Base-by-base conservation (phyloP, 192 early-diverging fungal genomes). In the Backusella liffmaniae region DNA sequence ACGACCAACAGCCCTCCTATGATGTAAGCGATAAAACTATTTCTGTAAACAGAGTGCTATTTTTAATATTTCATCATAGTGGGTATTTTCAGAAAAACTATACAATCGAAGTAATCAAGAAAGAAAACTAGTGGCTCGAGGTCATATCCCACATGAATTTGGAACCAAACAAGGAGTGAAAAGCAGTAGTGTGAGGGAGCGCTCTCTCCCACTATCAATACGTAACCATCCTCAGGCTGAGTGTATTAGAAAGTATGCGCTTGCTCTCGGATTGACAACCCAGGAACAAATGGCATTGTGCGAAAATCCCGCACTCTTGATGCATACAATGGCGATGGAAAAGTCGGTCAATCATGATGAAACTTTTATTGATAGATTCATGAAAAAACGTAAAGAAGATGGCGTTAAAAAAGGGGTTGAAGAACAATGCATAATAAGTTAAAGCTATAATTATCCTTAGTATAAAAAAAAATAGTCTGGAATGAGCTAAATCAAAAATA, bases 1-100 rank as follows among this genome's bases (percentile, higher is more conserved):
- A 76, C 23, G 59, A 76, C 9, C 79, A 80, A 26, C 79, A 80
- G 15, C 79, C 79, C 10, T 74, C 79, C 23, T 80, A 80, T 37
- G 79, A 80, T 71, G 79, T 76, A 76, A 73, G 79, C 37, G 23
- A 35, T 21, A 18, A 30, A 26, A 4, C 8, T 41, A 59, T 30
- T 67, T 29, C 16, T 66, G 18, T 46, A 26, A 62, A 62, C 4
- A 62, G 4, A 29, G 44, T 65, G 21, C 53, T 74, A 18, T 74
- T 62, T 70, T 70, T 70, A 26, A 59, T 15, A 59, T 46, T n/a
- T 4, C 18, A 42, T 49, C 16, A 21, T 42, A 80, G 79, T 80
- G 79, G 73, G 73, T 75, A 4, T 73, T 80, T 34, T 76, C 79
- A 51, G 79, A 65, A 49, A 80, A 76, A 32, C 66, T 76, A 18